phyloP scores from a whole-genome alignment of 306 rosid species.

The Lablab purpureus region DNA sequence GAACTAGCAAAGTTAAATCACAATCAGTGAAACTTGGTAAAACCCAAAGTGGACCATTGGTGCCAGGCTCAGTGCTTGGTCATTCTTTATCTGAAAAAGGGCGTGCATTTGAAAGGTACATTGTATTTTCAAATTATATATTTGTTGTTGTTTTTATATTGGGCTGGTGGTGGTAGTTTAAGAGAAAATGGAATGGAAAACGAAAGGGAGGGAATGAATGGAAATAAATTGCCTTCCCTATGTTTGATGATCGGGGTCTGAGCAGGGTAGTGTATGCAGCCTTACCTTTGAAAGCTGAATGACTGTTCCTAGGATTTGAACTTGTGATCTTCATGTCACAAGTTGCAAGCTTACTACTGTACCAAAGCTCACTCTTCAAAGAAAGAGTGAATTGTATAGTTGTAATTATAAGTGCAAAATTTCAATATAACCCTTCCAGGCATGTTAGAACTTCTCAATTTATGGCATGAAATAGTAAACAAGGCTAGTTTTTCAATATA shows the following conservation, averaged over 20 bases:
- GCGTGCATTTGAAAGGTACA: slow-evolving; percentile 59
- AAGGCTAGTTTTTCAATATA: not conserved
- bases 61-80: slow-evolving; percentile 71
- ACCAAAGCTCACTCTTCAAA: not conserved
- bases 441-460: not conserved
- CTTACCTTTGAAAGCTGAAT: not conserved
- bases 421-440: not conserved
- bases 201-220: slow-evolving; percentile 3
- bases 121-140: slow-evolving; percentile 32
- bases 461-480: not conserved
- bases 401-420: not conserved
- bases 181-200: slow-evolving; percentile 5
- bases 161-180: slow-evolving; percentile 20
- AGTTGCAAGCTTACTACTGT: not conserved
- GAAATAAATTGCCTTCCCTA: not conserved
- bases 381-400: not conserved
- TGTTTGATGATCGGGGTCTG: slow-evolving; percentile 16
- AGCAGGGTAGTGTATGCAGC: not conserved
- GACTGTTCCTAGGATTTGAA: not conserved
- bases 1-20: slow-evolving; percentile 59
- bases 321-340: not conserved
- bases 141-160: slow-evolving; percentile 22
- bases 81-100: slow-evolving; percentile 77
- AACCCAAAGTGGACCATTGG: slow-evolving; percentile 88
- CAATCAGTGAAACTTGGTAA: slow-evolving; percentile 68